Evolutionary conservation across 768 basidiomycete genomes (phyloP).

Genomic region (Pisolithus orientalis): DNA sequence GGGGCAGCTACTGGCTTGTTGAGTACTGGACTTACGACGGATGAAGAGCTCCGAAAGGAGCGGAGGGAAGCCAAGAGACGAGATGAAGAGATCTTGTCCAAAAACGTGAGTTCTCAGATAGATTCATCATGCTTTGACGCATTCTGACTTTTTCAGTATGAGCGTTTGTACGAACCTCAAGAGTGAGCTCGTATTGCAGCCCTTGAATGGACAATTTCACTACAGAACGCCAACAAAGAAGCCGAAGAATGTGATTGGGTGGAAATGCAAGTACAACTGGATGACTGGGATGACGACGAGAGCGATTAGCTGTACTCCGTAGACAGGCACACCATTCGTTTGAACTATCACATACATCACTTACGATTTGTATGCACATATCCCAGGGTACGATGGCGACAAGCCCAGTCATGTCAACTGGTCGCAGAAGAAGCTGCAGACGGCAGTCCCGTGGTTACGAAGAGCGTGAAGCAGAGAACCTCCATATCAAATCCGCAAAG

Average conservation of each 20-base stretch:
- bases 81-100: conserved; percentile 80
- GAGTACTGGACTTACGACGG: conserved; percentile 53
- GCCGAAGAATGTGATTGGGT: too few relatives aligned
- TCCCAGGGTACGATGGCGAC: conserved; percentile 78
- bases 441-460: conserved; percentile 74
- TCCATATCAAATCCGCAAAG: conserved; percentile 85
- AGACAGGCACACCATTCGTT: too few relatives aligned
- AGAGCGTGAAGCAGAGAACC: conserved; percentile 79
- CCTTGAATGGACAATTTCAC: conserved; percentile 68
- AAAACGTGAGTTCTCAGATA: conserved; percentile 57
- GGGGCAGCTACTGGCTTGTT: conserved; percentile 27
- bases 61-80: conserved; percentile 66
- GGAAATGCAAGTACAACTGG: conserved; percentile 77
- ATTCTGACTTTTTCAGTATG: conserved; percentile 48
- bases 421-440: conserved; percentile 21
- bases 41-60: conserved; percentile 84
- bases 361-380: conserved; percentile 12
- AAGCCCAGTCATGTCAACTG: conserved; percentile 49
- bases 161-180: conserved; percentile 84
- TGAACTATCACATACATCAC: too few relatives aligned
- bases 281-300: conserved; percentile 89
- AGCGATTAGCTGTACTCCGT: conserved; percentile 91
- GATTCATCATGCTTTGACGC: not conserved
- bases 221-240: conserved; percentile 65
- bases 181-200: conserved; percentile 77